phyloP scores from a whole-genome alignment of 2,329 filamentous ascomycete genomes.

The Canariomyces notabilis region DNA sequence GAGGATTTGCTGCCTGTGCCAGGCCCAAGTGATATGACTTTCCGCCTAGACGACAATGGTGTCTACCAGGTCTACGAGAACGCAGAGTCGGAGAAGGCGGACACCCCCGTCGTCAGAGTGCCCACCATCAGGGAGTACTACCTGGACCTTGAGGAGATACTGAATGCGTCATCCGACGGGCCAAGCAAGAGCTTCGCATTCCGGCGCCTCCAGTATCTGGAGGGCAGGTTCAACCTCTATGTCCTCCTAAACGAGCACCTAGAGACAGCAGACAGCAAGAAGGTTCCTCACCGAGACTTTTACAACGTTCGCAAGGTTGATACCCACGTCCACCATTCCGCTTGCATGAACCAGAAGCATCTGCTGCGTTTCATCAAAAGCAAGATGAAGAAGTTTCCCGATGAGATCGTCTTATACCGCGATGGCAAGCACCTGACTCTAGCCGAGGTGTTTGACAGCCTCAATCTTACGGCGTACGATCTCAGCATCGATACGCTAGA shows the following conservation, averaged over 20 bases:
- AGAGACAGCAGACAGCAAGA: constrained; percentile 96
- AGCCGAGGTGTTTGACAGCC: constrained; percentile 91
- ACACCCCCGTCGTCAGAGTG: constrained; percentile 71
- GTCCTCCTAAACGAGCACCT: constrained; percentile 92
- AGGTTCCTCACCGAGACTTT: constrained; percentile 94
- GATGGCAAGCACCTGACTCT: constrained; percentile 90
- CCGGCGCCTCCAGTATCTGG: constrained; percentile 86
- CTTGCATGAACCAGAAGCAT: constrained; percentile 99
- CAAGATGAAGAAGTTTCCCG: constrained; percentile 98
- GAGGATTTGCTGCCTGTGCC: constrained; percentile 73
- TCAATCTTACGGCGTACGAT: constrained; percentile 95
- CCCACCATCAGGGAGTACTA: constrained; percentile 94
- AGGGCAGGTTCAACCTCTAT: constrained; percentile 96
- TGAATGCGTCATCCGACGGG: constrained; percentile 88
- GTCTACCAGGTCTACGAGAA: constrained; percentile 91
- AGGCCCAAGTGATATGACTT: constrained; percentile 64
- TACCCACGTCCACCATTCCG: constrained; percentile 97
- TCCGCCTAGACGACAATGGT: constrained; percentile 72
- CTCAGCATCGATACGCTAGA: constrained; percentile 96
- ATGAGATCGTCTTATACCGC: constrained; percentile 87
- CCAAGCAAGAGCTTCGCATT: constrained; percentile 97
- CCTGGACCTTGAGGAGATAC: constrained; percentile 82
- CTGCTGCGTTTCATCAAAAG: constrained; percentile 97
- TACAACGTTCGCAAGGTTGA: constrained; percentile 99
- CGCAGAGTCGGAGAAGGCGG: constrained; percentile 53